Evolutionary conservation across 78 protist species (phyloP).

Genomic region (Dictyostelium intermedium): DNA sequence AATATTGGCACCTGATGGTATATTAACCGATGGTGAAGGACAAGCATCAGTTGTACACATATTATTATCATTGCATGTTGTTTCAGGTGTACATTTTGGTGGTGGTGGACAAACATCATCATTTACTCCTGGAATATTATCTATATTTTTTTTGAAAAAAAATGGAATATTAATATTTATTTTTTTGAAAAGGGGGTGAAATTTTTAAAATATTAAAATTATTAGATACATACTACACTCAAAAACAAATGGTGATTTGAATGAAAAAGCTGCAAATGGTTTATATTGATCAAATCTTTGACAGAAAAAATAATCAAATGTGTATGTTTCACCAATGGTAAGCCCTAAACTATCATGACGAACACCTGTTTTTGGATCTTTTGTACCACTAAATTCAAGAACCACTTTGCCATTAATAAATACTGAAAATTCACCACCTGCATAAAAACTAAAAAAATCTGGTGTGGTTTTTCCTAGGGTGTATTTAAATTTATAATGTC

Average conservation of each 20-base stretch:
- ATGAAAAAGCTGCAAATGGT: not conserved
- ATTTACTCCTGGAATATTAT: not conserved
- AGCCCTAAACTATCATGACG: not conserved
- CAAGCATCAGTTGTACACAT: too few relatives aligned
- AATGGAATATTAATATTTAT: too few relatives aligned
- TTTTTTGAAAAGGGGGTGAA: too few relatives aligned
- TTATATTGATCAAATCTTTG: not conserved
- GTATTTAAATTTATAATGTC: not conserved
- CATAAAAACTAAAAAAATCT: not conserved
- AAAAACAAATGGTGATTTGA: not conserved
- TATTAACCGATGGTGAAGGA: too few relatives aligned
- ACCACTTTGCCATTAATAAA: not conserved
- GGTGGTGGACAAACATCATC: not conserved
- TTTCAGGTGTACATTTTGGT: not conserved
- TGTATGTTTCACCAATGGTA: too few relatives aligned
- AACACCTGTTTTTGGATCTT: not conserved
- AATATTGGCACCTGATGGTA: too few relatives aligned
- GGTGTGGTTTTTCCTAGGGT: too few relatives aligned
- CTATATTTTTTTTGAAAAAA: too few relatives aligned
- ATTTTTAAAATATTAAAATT: too few relatives aligned
- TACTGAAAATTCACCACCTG: not conserved
- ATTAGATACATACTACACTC: not conserved
- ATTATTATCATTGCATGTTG: not conserved
- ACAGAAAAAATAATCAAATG: not conserved
- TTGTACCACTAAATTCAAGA: not conserved